Base-by-base conservation (phyloP, 345 rosid genomes). In the Salix brachista region DNA sequence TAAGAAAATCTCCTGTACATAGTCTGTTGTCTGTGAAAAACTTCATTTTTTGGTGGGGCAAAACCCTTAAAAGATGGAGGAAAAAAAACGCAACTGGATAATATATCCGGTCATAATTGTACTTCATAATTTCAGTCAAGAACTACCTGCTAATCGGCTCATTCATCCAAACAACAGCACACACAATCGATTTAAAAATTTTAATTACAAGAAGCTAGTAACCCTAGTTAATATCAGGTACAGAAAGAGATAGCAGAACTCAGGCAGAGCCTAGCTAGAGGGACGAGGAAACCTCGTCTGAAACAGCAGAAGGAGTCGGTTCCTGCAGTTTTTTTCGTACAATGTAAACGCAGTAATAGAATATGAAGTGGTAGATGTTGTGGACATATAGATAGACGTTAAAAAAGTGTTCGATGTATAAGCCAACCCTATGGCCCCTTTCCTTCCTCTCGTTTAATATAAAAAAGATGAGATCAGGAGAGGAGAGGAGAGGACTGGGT, bases 231-330 rank as follows among this genome's bases (percentile, higher is more conserved):
- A 4, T n/a, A 21, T 56, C 1, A 13, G 50, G 50, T 44, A 13
- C 44, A 41, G 34, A 34, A 44, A 13, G 1, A 44, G 3, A 21
- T 4, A 56, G 26, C 12, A 56, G 44, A 67, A 80, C 70, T 39
- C 82, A 76, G 77, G 36, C 68, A 72, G 74, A 75, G 37, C 52
- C 61, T 84, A 88, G 85, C 61, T 84, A 88, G 85, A 82, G 72
- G 41, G n/a, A 71, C 41, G n/a, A 16, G 71, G 25, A 78, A 85
- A 79, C 85, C 81, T 77, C 77, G 79, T 78, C 83, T 62, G 84
- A 72, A 74, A 80, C 54, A 65, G 76, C 80, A 79, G 73, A 77
- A 79, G 85, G 75, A 46, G 85, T 85, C 84, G 83, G 79, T 84
- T 86, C 79, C 77, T 66, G 79, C 76, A 71, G 82, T 80, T 77